Evolutionary conservation across 73 alveolate genomes (phyloP).

Genomic region (Paramecium caudatum): DNA sequence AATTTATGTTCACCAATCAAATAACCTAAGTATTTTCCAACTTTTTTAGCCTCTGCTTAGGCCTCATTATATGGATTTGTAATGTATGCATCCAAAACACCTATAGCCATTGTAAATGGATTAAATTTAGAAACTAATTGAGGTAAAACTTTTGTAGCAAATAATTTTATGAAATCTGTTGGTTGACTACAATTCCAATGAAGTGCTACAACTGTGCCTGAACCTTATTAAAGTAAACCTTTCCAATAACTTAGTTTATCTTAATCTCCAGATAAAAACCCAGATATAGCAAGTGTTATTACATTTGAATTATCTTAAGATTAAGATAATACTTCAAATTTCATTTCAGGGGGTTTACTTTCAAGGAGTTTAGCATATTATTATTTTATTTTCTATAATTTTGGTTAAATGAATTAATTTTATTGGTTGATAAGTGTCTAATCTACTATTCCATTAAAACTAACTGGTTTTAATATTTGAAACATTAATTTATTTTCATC

Average conservation of each 20-base stretch:
- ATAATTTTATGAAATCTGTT: neutral
- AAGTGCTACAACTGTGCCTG: neutral
- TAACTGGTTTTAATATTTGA: no score
- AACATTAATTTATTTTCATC: neutral
- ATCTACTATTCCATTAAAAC: no score
- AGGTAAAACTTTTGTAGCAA: neutral
- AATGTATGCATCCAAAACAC: neutral
- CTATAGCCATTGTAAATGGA: neutral
- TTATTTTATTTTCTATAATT: neutral
- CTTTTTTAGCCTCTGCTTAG: constrained; percentile 5
- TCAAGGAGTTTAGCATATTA: neutral
- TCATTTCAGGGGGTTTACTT: neutral
- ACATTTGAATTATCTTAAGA: neutral
- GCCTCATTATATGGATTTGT: constrained; percentile 35
- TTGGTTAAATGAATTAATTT: neutral
- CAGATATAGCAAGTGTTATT: constrained; percentile 32
- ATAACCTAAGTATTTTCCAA: constrained; percentile 51
- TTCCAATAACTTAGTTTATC: constrained; percentile 31
- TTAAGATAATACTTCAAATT: constrained; percentile 3
- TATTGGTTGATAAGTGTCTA: neutral
- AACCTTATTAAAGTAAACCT: neutral
- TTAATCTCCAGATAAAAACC: constrained; percentile 29
- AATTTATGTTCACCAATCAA: constrained; percentile 6
- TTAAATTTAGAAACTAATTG: neutral
- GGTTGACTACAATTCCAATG: constrained; percentile 62